Evolutionary conservation across 1,284 basidiomycete species (phyloP).

Genomic region (Ceratobasidium theobromae): DNA sequence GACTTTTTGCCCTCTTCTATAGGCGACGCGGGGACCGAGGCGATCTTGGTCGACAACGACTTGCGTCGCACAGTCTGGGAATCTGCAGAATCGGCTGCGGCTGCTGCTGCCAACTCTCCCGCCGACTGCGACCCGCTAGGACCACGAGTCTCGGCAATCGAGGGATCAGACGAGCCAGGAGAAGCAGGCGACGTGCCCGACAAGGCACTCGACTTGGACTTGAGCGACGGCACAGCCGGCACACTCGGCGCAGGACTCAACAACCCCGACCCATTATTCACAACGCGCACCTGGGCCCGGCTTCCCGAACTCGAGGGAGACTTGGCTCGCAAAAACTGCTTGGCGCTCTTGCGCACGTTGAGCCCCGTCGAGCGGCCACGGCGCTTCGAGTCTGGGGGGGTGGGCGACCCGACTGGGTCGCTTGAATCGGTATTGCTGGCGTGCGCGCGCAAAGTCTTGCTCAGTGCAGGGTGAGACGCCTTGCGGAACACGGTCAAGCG

Average conservation of each 20-base stretch:
- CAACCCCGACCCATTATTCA: constrained; percentile 17
- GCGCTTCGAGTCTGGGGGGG: constrained; percentile 55
- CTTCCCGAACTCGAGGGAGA: constrained; percentile 46
- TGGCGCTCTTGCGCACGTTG: constrained; percentile 68
- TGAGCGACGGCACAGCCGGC: constrained; percentile 63
- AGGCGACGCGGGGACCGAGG: constrained; percentile 20
- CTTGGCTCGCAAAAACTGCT: constrained; percentile 67
- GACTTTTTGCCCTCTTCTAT: constrained; percentile 60
- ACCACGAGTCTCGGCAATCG: constrained; percentile 53
- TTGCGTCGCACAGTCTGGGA: constrained; percentile 15
- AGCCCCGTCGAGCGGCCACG: constrained; percentile 65
- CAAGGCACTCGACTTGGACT: constrained; percentile 71
- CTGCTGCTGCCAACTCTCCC: constrained; percentile 31
- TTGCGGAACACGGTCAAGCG: constrained; percentile 80
- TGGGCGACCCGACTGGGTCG: constrained; percentile 52
- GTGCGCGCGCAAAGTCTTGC: constrained; percentile 41
- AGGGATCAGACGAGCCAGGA: constrained; percentile 65
- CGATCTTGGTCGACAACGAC: not conserved
- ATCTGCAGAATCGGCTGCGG: constrained; percentile 15
- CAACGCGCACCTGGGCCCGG: constrained; percentile 50
- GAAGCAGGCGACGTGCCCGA: constrained; percentile 62
- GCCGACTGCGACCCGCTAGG: constrained; percentile 31
- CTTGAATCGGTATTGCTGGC: not conserved
- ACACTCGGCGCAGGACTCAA: constrained; percentile 30
- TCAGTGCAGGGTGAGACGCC: constrained; percentile 54